Evolutionary conservation across 257 asterid species (phyloP), one percentile per base, ranked within the genome.

Genomic region (Fraxinus cuspidata): DNA sequence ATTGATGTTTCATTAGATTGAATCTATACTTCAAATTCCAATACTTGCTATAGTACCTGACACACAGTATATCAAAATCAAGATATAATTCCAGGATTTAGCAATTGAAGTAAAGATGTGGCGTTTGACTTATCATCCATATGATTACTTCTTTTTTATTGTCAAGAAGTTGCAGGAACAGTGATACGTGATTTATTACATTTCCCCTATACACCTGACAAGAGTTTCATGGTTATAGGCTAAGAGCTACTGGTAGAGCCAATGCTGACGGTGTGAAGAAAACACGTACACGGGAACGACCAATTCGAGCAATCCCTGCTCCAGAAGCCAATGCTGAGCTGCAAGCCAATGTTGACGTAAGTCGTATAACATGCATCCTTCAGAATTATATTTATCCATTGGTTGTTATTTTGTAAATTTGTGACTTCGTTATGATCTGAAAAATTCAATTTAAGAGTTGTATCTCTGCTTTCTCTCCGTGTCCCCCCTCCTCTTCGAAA

Each of bases 281-380:
- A 89, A 72, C 86, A n/a, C 91, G 97, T 66, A 19, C 86, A 56
- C 93, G 97, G 35, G 94, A 91, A 60, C 86, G 94, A 74, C 85
- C 81, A 18, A 83, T 83, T 65, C 87, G 91, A 82, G 93, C 86
- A 44, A 79, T 86, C 12, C 90, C 96, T 81, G 97, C 92, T 74
- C 96, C 94, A 16, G 97, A 90, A 81, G 97, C 97, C 88, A 93
- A 91, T 70, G 97, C 97, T 23, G 97, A 93, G 88, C 87, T 93
- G 82, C 97, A 91, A 84, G 70, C 84, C 80, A 93, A 91, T 83
- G 88, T 93, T 74, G 97, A 93, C 79, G 98, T 91, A 90, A 44
- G 97, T 58, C 76, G 2, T 58, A 35, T 56, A 28, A 77, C 32
- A 28, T 60, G 51, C 77, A 29, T 42, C 18, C 15, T 72, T 78